Conservation (phyloP, 345 rosid species). For the Aquilaria sinensis region DNA sequence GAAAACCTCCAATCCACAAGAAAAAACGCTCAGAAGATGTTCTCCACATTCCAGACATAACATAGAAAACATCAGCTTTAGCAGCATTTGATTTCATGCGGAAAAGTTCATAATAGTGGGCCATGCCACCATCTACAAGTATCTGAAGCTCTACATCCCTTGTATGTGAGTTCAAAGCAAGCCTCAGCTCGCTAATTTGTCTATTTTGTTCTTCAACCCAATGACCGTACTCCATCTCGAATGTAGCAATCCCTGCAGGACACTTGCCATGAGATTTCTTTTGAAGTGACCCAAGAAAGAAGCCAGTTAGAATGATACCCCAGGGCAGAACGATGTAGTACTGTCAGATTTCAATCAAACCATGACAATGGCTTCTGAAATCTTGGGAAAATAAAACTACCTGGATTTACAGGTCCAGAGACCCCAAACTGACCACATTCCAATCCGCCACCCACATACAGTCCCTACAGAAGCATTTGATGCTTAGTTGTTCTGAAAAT, state of each 20-base stretch:
- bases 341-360: neutral
- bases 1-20: conserved; percentile 94
- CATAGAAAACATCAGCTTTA: conserved; percentile 68
- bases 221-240: conserved; percentile 82
- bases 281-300: neutral
- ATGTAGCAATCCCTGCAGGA: conserved; percentile 55
- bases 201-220: conserved; percentile 83
- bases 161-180: conserved; percentile 51
- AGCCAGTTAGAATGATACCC: neutral
- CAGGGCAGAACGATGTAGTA: neutral
- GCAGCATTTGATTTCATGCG: conserved; percentile 74
- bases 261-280: conserved; percentile 2
- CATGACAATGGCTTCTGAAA: neutral
- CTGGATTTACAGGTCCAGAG: conserved; percentile 52
- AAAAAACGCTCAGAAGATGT: conserved; percentile 87
- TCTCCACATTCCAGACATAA: conserved; percentile 90
- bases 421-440: conserved; percentile 48
- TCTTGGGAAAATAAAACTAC: conserved; percentile 29
- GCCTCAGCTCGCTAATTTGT: conserved; percentile 53
- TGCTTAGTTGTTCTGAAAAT: neutral
- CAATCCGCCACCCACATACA: conserved; percentile 42
- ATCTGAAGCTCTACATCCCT: conserved; percentile 56
- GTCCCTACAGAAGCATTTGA: conserved; percentile 41
- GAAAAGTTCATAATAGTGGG: conserved; percentile 79
- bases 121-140: conserved; percentile 61